Evolutionary conservation across 2,329 filamentous ascomycete genomes (phyloP), one percentile per base, ranked within the genome.

Genomic region (Claviceps capensis): DNA sequence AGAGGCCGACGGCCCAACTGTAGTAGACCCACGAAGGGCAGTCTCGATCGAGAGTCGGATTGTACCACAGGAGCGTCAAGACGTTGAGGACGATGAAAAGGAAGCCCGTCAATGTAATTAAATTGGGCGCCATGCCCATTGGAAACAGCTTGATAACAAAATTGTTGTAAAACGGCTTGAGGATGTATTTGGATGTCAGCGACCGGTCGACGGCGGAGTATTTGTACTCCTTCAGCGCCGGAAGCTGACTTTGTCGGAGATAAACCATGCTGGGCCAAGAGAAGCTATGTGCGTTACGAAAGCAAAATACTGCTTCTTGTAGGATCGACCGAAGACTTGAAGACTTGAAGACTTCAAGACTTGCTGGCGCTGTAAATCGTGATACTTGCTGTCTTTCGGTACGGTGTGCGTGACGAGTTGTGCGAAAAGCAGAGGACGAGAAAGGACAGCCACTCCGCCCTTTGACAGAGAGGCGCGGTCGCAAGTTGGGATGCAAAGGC

Each of bases 81-180:
- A 97, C 79, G 70, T 98, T 98, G 63, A 82, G 69, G 56, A 97
- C 76, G 60, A 98, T 83, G 63, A 98, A 97, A 60, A 78, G 75
- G 72, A 97, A 96, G 17, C 91, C 91, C 4, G 85, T 86, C 49
- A 97, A 75, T 19, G 91, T 97, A 65, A 97, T 96, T 73, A 85
- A 69, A 68, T 86, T 86, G 55, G 82, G 82, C 67, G 93, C 93
- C 90, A 98, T 97, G 66, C 77, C 86, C 82, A 95, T 86, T 45
- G 93, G 93, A 67, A 98, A 97, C 70, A 84, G 85, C 57, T 91
- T 83, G 73, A 98, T 95, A 63, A 95, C 91, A 59, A 93, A 77
- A 71, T 95, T 84, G 63, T 83, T 94, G 76, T 97, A 98, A 72
- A 97, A 98, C 7, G 93, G 93, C 76, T 98, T 97, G 62, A 98